Evolutionary conservation across 306 rosid genomes (phyloP).

Genomic region (Betula pendula): DNA sequence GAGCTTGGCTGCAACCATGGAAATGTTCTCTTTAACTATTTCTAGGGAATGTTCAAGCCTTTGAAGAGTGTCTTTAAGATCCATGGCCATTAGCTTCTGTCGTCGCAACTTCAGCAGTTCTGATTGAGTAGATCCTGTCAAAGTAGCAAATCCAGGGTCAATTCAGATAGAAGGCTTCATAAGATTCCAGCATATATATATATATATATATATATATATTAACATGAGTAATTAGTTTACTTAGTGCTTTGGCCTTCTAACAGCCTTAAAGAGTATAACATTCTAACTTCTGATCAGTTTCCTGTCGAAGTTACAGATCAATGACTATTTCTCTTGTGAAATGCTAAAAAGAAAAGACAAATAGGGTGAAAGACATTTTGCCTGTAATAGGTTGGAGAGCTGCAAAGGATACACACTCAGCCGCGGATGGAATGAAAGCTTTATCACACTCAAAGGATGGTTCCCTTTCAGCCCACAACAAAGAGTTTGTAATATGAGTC

Average conservation of each 20-base stretch:
- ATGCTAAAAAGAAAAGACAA: background rate
- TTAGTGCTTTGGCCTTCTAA: background rate
- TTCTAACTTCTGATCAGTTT: too few relatives aligned
- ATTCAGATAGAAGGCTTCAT: background rate
- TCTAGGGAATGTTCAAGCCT: slow-evolving; percentile 41
- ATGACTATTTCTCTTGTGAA: background rate
- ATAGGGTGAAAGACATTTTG: slow-evolving; percentile 4
- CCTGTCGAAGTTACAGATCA: background rate
- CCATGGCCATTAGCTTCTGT: slow-evolving; percentile 53
- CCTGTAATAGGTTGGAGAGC: slow-evolving; percentile 54
- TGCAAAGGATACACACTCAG: slow-evolving; percentile 49
- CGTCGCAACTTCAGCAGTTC: slow-evolving; percentile 38
- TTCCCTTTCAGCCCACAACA: slow-evolving; percentile 43
- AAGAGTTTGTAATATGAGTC: slow-evolving; percentile 43
- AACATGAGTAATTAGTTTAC: background rate
- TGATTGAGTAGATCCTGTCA: slow-evolving; percentile 42
- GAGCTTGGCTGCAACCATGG: slow-evolving; percentile 47
- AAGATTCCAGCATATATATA: background rate
- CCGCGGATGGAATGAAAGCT: slow-evolving; percentile 43
- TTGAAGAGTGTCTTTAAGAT: slow-evolving; percentile 35
- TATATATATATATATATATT: too few relatives aligned
- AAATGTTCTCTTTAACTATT: slow-evolving; percentile 29
- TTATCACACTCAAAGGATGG: slow-evolving; percentile 36
- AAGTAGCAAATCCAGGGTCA: slow-evolving; percentile 2
- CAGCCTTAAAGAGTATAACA: background rate